phyloP scores from a whole-genome alignment of 768 basidiomycete species.

The Calocera viscosa region DNA sequence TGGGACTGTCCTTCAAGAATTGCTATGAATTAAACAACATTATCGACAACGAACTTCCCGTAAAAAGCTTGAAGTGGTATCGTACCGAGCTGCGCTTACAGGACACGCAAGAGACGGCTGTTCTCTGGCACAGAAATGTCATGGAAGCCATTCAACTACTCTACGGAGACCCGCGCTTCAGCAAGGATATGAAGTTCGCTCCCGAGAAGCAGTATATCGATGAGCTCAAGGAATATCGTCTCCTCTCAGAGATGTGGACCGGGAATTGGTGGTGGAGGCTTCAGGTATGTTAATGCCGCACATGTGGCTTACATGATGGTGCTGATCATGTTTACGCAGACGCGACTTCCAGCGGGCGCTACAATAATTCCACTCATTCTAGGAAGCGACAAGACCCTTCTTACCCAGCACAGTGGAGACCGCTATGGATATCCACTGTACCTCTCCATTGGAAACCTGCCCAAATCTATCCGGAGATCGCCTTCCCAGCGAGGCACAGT shows the following conservation, averaged over 20 bases:
- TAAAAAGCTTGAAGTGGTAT: background rate
- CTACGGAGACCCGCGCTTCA: background rate
- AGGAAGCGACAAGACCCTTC: slow-evolving; percentile 28
- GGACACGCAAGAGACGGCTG: background rate
- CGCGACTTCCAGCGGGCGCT: background rate
- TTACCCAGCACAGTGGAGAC: slow-evolving; percentile 26
- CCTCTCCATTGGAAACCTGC: slow-evolving; percentile 27
- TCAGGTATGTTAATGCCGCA: background rate
- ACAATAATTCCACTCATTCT: slow-evolving; percentile 26
- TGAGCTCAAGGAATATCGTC: background rate
- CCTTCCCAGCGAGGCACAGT: slow-evolving; percentile 28
- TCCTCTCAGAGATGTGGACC: background rate
- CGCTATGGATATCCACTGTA: slow-evolving; percentile 27
- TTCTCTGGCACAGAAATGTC: background rate
- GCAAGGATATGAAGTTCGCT: slow-evolving; percentile 3
- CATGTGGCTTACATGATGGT: background rate
- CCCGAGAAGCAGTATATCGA: slow-evolving; percentile 14
- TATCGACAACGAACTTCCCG: slow-evolving; percentile 8
- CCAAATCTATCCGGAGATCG: slow-evolving; percentile 25
- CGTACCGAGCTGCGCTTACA: background rate
- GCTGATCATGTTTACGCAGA: background rate
- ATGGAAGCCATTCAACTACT: background rate
- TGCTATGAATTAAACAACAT: slow-evolving; percentile 7
- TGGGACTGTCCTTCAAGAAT: slow-evolving; percentile 10
- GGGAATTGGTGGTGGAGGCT: background rate